phyloP scores from a whole-genome alignment of 176 grass and related monocot species.

The Puya raimondii region DNA sequence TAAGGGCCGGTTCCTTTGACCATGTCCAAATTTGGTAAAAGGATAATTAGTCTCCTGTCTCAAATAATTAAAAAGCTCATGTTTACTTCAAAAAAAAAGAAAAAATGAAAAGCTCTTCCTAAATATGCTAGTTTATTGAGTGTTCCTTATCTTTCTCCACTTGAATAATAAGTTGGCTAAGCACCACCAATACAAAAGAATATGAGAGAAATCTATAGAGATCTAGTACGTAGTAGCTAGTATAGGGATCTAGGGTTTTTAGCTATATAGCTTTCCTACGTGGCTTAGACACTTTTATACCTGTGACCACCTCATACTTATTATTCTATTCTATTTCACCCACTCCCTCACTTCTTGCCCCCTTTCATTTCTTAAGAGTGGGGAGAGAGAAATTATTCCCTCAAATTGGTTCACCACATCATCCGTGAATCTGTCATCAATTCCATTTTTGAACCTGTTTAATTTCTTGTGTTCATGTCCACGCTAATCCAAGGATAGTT shows the following conservation, averaged over 20 bases:
- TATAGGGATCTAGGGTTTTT: too few relatives aligned
- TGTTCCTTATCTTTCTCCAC: neutral
- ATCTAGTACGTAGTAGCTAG: too few relatives aligned
- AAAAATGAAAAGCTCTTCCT: neutral
- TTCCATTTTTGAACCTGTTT: too few relatives aligned
- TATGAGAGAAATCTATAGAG: neutral
- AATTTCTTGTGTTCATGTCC: too few relatives aligned
- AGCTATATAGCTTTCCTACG: neutral
- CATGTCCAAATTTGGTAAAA: neutral
- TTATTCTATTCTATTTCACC: too few relatives aligned
- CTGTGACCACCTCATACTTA: too few relatives aligned
- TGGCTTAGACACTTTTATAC: neutral
- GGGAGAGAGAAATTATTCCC: too few relatives aligned
- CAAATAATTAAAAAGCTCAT: neutral
- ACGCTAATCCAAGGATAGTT: too few relatives aligned
- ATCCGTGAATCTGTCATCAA: too few relatives aligned
- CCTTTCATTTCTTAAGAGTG: too few relatives aligned
- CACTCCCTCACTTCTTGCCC: too few relatives aligned
- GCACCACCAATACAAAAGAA: neutral
- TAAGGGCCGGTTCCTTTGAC: neutral
- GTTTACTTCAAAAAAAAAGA: neutral
- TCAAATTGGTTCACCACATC: too few relatives aligned
- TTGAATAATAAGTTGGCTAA: neutral
- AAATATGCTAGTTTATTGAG: neutral
- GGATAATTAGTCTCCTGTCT: neutral